Base-by-base conservation (phyloP, 2,329 filamentous ascomycete species). In the Fusarium subtropicale region DNA sequence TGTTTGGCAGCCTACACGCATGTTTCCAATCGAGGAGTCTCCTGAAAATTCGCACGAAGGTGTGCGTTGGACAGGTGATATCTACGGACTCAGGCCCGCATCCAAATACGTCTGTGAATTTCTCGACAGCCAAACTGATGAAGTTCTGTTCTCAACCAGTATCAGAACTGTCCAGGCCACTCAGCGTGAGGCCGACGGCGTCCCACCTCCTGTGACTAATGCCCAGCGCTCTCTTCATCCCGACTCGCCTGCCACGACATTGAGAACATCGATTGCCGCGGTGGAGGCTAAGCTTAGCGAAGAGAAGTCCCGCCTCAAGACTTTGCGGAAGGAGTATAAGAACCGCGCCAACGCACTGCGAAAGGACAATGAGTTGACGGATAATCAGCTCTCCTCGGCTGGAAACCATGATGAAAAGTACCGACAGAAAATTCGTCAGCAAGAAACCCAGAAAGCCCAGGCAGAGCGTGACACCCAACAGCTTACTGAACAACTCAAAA, bases 91-190 rank as follows among this genome's bases (percentile, higher is more conserved):
- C 53, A 87, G 91, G 20, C 90, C 92, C 10, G 83, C 90, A 71
- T 92, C 91, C 60, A 93, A 90, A 79, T 95, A 94, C 79, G 88
- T 90, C 68, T 92, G 89, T 79, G 91, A 95, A 77, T 92, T 94
- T 76, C 87, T 94, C 61, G 88, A 91, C 77, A 90, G 87, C 42
- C 82, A 82, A 28, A 91, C 90, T 62, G 85, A 89, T 66, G 81
- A 87, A 72, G 83, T 92, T 58, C 82, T 94, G 66, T 93, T 92
- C 76, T 88, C 89, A 28, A 89, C 90, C 9, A 92, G 88, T 78
- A 87, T 94, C 67, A 87, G 91, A 76, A 93, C 91, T 9, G 80
- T 84, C 9, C 83, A 84, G 66, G 86, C 86, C 56, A 74, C 76
- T 7, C 72, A 78, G 51, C 77, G 75, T 22, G 76, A 79, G 36